Base-by-base conservation (phyloP, 768 basidiomycete species). In the Dentipellis sp. region DNA sequence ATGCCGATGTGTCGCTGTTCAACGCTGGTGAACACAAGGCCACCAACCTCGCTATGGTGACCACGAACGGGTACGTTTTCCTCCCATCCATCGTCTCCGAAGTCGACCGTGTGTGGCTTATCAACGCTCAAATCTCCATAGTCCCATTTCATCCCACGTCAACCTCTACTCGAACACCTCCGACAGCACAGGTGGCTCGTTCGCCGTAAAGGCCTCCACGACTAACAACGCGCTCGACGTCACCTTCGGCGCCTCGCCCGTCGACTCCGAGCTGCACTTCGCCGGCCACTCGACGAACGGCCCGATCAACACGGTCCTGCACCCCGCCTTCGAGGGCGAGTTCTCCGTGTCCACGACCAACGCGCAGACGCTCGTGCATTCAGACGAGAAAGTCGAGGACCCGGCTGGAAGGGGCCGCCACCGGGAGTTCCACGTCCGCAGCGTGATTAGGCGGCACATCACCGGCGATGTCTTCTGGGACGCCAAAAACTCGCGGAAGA, bases 51-150 rank as follows among this genome's bases (percentile, higher is more conserved):
- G 40, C 47, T 9, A 62, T 78, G 49, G 59, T 55, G 19, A 76
- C 77, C 1, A 67, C 56, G 23, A 80, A 82, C 55, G 72, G 70
- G 80, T 79, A 62, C 37, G 73, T 62, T 8, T n/a, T 29, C 11
- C 39, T 12, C 11, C 11, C 14, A 17, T 17, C 12, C 14, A 42
- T 40, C 39, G 4, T 40, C 22, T 3, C 19, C 23, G 37, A 19
- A 19, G 4, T 29, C 14, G 10, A 3, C 12, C 10, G 3, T 19
- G 14, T 2, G 14, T 46, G 35, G 6, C 19, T 55, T 9, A 21
- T 9, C 39, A 53, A 48, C 50, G 38, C 22, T 53, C 22, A 21
- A 29, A 29, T 29, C 10, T 53, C 14, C 39, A 53, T 57, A 78
- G 77, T 36, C 58, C 48, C 36, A 64, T 79, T 29, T 56, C 68